phyloP scores from a whole-genome alignment of 2,329 filamentous ascomycete species.

The Decorospora gaudefroyi region DNA sequence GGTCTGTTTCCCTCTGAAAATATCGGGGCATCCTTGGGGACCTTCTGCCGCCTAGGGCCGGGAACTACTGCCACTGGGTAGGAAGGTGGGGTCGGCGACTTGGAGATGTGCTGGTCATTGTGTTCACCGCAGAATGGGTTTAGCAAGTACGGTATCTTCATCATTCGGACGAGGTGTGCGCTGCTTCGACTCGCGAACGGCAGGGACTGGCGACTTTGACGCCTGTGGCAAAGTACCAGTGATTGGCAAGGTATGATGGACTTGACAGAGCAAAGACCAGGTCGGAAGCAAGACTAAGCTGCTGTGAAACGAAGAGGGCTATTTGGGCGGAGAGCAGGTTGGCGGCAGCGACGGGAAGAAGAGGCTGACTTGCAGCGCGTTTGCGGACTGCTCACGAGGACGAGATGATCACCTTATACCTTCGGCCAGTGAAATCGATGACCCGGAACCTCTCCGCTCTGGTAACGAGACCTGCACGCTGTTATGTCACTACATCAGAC shows the following conservation, averaged over 20 bases:
- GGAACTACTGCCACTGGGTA: slow-evolving; percentile 10
- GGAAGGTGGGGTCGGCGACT: slow-evolving; percentile 19
- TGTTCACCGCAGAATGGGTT: slow-evolving; percentile 41
- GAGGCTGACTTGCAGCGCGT: slow-evolving; percentile 27
- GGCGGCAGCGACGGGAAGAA: slow-evolving; percentile 26
- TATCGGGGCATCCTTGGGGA: slow-evolving; percentile 67
- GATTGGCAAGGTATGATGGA: slow-evolving; percentile 19
- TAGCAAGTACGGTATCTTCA: slow-evolving; percentile 51
- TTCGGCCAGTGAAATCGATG: slow-evolving; percentile 23
- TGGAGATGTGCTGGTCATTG: slow-evolving; percentile 18
- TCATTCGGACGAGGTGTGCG: slow-evolving; percentile 11
- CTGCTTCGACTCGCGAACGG: slow-evolving; percentile 6
- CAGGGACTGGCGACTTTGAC: slow-evolving; percentile 10
- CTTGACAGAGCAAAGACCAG: slow-evolving; percentile 24
- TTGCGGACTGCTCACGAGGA: slow-evolving; percentile 42
- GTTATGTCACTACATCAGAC: slow-evolving; percentile 9
- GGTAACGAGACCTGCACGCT: slow-evolving; percentile 5
- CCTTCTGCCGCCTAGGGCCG: slow-evolving; percentile 55
- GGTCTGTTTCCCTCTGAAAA: slow-evolving; percentile 63
- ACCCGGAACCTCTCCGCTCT: slow-evolving; percentile 3
- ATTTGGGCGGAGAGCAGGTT: slow-evolving; percentile 25
- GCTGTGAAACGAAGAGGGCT: slow-evolving; percentile 28
- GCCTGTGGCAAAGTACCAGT: slow-evolving; percentile 24
- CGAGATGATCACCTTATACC: slow-evolving; percentile 29
- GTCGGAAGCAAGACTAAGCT: slow-evolving; percentile 22